phyloP scores from a whole-genome alignment of 805 yeast genomes.

The Tetrapisispora iriomotensis region DNA sequence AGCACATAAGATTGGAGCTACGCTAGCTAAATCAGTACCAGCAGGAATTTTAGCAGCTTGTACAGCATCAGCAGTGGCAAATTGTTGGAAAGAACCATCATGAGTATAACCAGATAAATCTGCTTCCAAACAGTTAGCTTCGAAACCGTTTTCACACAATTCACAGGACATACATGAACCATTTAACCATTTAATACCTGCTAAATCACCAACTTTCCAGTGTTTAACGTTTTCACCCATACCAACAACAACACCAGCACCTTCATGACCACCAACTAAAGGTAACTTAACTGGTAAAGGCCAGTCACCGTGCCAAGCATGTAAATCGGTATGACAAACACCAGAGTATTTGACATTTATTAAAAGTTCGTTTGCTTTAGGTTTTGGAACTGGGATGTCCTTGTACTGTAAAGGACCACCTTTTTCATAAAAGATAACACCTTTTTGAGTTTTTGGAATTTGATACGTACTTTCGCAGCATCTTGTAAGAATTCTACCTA shows the following conservation, averaged over 20 bases:
- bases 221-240: slow-evolving; percentile 46
- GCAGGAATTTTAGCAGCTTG: slow-evolving; percentile 76
- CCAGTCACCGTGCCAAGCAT: slow-evolving; percentile 65
- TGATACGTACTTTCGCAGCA: slow-evolving; percentile 6
- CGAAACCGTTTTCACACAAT: slow-evolving; percentile 42
- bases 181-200: slow-evolving; percentile 58
- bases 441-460: slow-evolving; percentile 44
- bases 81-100: slow-evolving; percentile 77
- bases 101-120: slow-evolving; percentile 48
- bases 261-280: slow-evolving; percentile 59
- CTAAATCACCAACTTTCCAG: slow-evolving; percentile 50
- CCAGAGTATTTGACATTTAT: slow-evolving; percentile 55
- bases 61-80: slow-evolving; percentile 76
- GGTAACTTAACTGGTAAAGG: slow-evolving; percentile 48
- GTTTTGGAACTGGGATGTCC: slow-evolving; percentile 48
- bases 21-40: slow-evolving; percentile 60
- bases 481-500: slow-evolving; percentile 2
- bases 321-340: slow-evolving; percentile 58
- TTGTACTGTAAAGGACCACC: slow-evolving; percentile 41
- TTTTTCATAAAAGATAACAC: slow-evolving; percentile 40
- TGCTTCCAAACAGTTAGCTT: slow-evolving; percentile 43
- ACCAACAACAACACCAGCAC: slow-evolving; percentile 56
- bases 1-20: slow-evolving; percentile 56
- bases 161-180: slow-evolving; percentile 55
- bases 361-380: slow-evolving; percentile 47